Evolutionary conservation across 208 protist species (phyloP), one percentile per base, ranked within the genome.

Genomic region (Leishmania tarentolae): DNA sequence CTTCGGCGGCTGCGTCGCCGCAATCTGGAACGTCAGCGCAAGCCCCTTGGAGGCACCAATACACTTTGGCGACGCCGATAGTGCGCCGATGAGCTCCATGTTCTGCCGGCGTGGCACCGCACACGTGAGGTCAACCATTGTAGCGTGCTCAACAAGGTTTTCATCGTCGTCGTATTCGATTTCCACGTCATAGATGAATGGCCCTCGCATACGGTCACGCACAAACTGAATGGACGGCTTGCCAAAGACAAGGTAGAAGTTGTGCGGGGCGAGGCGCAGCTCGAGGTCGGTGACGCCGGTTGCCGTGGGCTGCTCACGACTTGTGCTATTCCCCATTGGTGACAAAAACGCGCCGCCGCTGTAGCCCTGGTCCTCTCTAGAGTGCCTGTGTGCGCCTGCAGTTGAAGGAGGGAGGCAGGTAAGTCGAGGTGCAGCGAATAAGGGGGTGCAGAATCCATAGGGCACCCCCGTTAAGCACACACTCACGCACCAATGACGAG

Each of bases 211-310:
- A 44, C 76, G 81, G 11, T 87, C 83, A 46, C 87, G 82, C 47
- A 59, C 75, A 79, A 86, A 96, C 1, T 81, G 84, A 35, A 96
- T 93, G n/a, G 73, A 47, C 21, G 90, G 92, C n/a, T 81, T 81
- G 71, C 92, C 90, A 24, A 88, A 82, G 42, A 96, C 88, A 31
- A 96, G 81, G 79, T 92, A 96, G 75, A 90, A 94, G 65, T 82
- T 87, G 46, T 81, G 83, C 8, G 92, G 89, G 24, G 68, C 77
- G 44, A 81, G 69, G 69, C 77, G 77, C 70, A 85, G 76, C 78
- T 85, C 82, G 21, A 76, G 56, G 50, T 85, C 73, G 47, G 15
- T 40, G 63, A 85, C 63, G 44, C 69, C 77, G 13, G 42, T 46
- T 31, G 3, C 57, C 50, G 52, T 28, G n/a, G 40, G 35, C 78